These are phyloP conservation scores for Asterophora parasitica DNA, from an alignment of 768 basidiomycete species.

Conservation along the genomic window DNA sequence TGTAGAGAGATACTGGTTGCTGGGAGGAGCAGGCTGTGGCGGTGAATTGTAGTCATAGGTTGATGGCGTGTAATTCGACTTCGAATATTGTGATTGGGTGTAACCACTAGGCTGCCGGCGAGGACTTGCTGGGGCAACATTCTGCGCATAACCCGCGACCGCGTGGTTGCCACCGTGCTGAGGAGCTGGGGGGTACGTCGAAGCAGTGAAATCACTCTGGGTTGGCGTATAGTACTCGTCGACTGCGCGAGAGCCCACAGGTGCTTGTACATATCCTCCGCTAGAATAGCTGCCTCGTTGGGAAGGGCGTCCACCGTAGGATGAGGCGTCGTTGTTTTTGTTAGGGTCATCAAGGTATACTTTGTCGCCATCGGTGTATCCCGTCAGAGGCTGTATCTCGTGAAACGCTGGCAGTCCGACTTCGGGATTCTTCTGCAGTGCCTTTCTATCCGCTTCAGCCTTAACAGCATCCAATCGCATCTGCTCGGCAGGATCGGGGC, in stretches of 20 bases:
- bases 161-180: constrained; percentile 38
- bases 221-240: constrained; percentile 66
- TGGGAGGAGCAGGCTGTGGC: constrained; percentile 23
- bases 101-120: constrained; percentile 20
- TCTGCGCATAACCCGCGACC: constrained; percentile 9
- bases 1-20: constrained; percentile 31
- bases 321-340: constrained; percentile 17
- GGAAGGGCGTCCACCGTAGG: constrained; percentile 28
- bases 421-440: constrained; percentile 53
- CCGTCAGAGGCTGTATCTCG: constrained; percentile 69
- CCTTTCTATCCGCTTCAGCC: constrained; percentile 82
- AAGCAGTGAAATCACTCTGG: constrained; percentile 20
- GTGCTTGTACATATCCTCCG: constrained; percentile 63
- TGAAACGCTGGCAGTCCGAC: constrained; percentile 71
- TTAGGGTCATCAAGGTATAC: constrained; percentile 52
- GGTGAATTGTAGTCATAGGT: constrained; percentile 23
- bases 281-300: constrained; percentile 31
- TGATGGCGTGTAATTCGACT: constrained; percentile 21
- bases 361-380: constrained; percentile 51
- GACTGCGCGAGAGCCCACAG: constrained; percentile 62
- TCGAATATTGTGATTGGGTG: constrained; percentile 22
- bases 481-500: constrained; percentile 48
- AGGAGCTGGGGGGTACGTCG: constrained; percentile 42
- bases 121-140: constrained; percentile 12
- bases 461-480: constrained; percentile 82